Conservation (phyloP, 2,329 filamentous ascomycete species). For the Xylaria sp. region DNA sequence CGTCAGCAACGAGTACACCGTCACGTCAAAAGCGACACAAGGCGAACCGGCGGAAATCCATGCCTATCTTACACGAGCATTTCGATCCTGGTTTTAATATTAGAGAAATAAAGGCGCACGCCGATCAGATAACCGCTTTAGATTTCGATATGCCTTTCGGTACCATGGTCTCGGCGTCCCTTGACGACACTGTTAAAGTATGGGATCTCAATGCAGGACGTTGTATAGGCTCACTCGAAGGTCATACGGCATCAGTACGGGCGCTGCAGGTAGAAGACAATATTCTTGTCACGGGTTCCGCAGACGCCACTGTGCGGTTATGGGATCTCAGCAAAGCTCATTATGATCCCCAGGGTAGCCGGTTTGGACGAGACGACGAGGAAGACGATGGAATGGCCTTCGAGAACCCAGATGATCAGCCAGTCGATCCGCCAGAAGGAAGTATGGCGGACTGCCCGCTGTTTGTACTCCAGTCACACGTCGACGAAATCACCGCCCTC, state of each 20-base stretch:
- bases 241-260: constrained; percentile 93
- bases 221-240: constrained; percentile 91
- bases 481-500: constrained; percentile 93
- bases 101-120: constrained; percentile 87
- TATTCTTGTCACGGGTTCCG: constrained; percentile 91
- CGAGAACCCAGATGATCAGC: constrained; percentile 74
- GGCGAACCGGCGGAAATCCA: constrained; percentile 78
- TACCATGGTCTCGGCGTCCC: constrained; percentile 88
- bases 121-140: constrained; percentile 86
- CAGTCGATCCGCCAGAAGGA: constrained; percentile 76
- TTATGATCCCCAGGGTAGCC: constrained; percentile 77
- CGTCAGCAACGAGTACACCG: constrained; percentile 63
- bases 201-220: constrained; percentile 96
- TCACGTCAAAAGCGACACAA: constrained; percentile 64
- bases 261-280: constrained; percentile 95
- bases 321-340: constrained; percentile 95
- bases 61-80: constrained; percentile 96
- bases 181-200: constrained; percentile 93
- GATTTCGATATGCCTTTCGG: constrained; percentile 99
- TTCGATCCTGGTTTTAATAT: constrained; percentile 91
- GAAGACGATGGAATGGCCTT: constrained; percentile 77
- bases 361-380: constrained; percentile 67
- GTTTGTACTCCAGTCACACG: constrained; percentile 88
- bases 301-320: constrained; percentile 92
- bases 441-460: constrained; percentile 91